Base-by-base conservation (phyloP, 108 stramenopile genomes). In the Discostella stelligeroides region DNA sequence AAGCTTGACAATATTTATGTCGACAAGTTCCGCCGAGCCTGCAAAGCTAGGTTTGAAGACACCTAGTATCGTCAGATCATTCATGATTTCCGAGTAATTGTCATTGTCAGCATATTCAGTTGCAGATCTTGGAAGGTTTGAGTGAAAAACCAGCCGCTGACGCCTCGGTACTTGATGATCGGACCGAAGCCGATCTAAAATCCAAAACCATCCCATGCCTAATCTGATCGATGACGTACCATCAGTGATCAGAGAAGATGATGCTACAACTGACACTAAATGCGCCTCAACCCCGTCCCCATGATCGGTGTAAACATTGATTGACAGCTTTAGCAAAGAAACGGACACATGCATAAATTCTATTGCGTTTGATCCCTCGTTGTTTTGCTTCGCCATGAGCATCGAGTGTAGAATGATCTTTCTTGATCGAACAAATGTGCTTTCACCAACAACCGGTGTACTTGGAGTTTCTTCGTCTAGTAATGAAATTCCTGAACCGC, bases 191-290 rank as follows among this genome's bases (percentile, higher is more conserved):
- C 72, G 61, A 59, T 95, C 91, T 8, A 92, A 39, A 60, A 95
- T 75, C 94, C 94, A 95, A 62, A 95, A 95, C 83, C 84, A 90
- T 37, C 91, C 94, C 94, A 95, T 95, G 7, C 68, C 62, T 14
- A 91, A 63, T 30, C 80, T 73, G 10, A 51, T 60, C 13, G 60
- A 56, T 7, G 86, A 83, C 5, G 85, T 74, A 64, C 84, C 89
- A 71, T 92, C 87, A 1, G 80, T 82, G n/a, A 49, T 47, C 14
- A 77, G 62, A 24, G 82, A 57, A 1, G 76, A 63, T 12, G 91
- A 85, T 12, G 83, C 82, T 25, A 77, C 72, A 2, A 86, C 89
- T 7, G 91, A 88, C 15, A 95, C 81, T 12, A 95, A 70, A 72
- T 92, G 88, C 0, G 91, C 87, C 57, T 95, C 91, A 24, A 92